Evolutionary conservation across 768 basidiomycete species (phyloP), one percentile per base, ranked within the genome.

Genomic region (Mycena amicta): DNA sequence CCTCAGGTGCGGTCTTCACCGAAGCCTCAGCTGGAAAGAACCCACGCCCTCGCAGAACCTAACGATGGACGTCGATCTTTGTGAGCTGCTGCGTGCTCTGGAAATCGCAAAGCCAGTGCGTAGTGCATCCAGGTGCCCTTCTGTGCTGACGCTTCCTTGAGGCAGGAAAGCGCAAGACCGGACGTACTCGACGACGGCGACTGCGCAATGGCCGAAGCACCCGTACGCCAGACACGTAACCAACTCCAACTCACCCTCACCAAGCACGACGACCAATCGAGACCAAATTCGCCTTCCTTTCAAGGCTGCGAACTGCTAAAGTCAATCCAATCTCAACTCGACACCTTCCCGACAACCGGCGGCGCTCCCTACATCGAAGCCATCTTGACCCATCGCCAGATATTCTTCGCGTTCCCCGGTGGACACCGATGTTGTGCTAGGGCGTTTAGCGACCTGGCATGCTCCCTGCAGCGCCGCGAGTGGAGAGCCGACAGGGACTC

Each of bases 301-400:
- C 67, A 54, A 77, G 86, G 84, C 60, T 88, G 86, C 78, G 83
- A 79, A 52, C 87, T 83, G 70, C 81, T 88, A 49, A 82, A 83
- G 69, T 74, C 80, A 62, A 79, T 88, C 63, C 82, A 81, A 64
- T 76, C 77, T 54, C 85, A 85, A 57, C 69, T 88, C 71, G 81
- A 79, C 64, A 75, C 71, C 43, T 82, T 74, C 60, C 70, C 70
- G 54, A 90, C 87, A 55, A 88, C 87, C 47, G 80, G 82, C 74
- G 89, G 89, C 65, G n/a, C n/a, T n/a, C 88, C 83, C 57, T 92
- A 90, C 67, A 82, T 92, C 72, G 90, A 92, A 67, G 79, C 82
- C 52, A 86, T 92, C 66, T 89, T 90, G 72, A 84, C 85, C 0
- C 90, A 92, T 74, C 88, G 90, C 68, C 84, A 87, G 68, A 82